Conservation (phyloP, 768 basidiomycete genomes). For the Tricholoma bakamatsutake region DNA sequence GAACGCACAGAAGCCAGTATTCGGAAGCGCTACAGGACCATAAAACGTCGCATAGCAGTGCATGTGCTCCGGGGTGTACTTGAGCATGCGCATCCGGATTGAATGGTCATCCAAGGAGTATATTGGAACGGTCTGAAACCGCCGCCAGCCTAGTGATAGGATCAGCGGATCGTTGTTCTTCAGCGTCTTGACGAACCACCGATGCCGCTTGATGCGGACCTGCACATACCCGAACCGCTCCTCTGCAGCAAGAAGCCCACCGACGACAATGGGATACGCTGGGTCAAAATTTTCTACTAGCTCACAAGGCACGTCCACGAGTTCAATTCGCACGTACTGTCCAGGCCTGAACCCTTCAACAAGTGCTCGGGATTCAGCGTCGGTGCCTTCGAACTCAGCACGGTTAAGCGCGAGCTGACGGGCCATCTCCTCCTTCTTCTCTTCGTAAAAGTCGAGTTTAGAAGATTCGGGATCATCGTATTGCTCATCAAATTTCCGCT, state of each 20-base stretch:
- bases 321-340: conserved; percentile 88
- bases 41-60: conserved; percentile 99
- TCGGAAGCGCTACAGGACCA: conserved; percentile 85
- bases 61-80: conserved; percentile 99
- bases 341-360: conserved; percentile 92
- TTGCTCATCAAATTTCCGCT: conserved; percentile 94
- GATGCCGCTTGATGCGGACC: conserved; percentile 92
- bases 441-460: conserved; percentile 84
- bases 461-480: conserved; percentile 84
- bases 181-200: conserved; percentile 86
- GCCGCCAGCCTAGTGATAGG: conserved; percentile 94
- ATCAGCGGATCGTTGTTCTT: conserved; percentile 98
- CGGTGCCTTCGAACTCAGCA: conserved; percentile 78
- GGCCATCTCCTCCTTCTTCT: conserved; percentile 89
- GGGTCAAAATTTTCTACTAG: conserved; percentile 93
- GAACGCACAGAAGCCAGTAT: conserved; percentile 97
- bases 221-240: conserved; percentile 92
- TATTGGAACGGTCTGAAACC: conserved; percentile 92
- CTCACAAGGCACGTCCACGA: conserved; percentile 80
- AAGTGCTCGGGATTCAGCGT: conserved; percentile 69
- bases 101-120: conserved; percentile 97
- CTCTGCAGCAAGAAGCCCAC: conserved; percentile 85
- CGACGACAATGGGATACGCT: conserved; percentile 83
- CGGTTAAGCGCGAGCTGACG: conserved; percentile 77
- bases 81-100: conserved; percentile 98